Percentiles rank a stretch among this genome's conserved stretches.
phyloP scores from a whole-genome alignment of 202 grass and related monocot species.

The Carex arenaria region DNA sequence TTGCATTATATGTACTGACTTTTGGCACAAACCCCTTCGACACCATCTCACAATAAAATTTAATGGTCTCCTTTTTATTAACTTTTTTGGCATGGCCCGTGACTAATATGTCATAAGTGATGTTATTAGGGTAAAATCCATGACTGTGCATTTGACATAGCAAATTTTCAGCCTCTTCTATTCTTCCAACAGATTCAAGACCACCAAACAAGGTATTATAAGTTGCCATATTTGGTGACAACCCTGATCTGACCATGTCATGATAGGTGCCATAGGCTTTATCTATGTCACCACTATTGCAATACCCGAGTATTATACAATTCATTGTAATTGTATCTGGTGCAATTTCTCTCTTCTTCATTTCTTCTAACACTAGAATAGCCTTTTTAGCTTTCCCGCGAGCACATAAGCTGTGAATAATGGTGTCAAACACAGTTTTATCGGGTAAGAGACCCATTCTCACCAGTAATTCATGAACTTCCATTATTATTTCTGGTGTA shows the following conservation, averaged over 20 bases:
- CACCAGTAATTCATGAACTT: conserved; percentile 67
- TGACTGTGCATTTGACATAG: conserved; percentile 63
- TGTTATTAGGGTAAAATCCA: conserved; percentile 42
- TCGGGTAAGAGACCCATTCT: conserved; percentile 44
- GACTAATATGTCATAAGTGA: conserved; percentile 87
- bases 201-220: conserved; percentile 85
- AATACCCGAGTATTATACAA: conserved; percentile 76
- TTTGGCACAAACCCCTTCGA: conserved; percentile 86
- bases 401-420: conserved; percentile 61
- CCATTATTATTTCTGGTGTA: conserved; percentile 39
- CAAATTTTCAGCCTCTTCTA: conserved; percentile 50
- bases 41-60: conserved; percentile 86
- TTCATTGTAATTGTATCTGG: conserved; percentile 72
- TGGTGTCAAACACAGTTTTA: conserved; percentile 59
- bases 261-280: conserved; percentile 62
- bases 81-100: conserved; percentile 66
- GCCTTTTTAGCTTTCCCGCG: conserved; percentile 67
- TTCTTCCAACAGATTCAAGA: conserved; percentile 59
- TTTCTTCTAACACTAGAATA: conserved; percentile 56
- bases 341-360: conserved; percentile 54
- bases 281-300: conserved; percentile 61
- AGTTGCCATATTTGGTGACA: conserved; percentile 60
- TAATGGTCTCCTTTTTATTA: conserved; percentile 63
- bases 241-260: conserved; percentile 54
- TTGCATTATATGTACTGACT: conserved; percentile 81